Evolutionary conservation across 805 yeast species (phyloP).

Genomic region (Pichia phayaonensis): DNA sequence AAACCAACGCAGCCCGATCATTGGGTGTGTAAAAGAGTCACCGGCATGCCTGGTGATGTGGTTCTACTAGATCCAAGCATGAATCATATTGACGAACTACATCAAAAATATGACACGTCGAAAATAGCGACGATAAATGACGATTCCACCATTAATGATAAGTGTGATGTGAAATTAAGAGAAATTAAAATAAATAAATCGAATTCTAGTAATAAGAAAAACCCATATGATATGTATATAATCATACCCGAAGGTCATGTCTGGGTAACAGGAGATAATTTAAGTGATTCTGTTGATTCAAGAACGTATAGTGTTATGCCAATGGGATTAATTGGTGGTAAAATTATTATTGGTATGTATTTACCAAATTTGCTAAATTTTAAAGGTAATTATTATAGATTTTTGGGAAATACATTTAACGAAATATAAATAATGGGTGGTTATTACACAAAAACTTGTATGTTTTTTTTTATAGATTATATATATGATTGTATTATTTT

Average conservation of each 20-base stretch:
- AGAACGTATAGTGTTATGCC: conserved; percentile 88
- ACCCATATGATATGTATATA: conserved; percentile 44
- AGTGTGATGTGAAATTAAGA: background rate
- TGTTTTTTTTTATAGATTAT: background rate
- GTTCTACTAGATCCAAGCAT: conserved; percentile 75
- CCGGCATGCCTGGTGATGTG: conserved; percentile 94
- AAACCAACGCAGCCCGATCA: conserved; percentile 86
- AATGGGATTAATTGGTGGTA: conserved; percentile 80
- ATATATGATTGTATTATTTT: background rate
- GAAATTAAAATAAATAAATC: conserved; percentile 14
- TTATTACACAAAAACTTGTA: background rate
- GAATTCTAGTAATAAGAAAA: background rate
- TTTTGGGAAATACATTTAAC: conserved; percentile 44
- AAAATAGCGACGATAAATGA: too few species aligned
- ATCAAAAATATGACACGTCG: background rate
- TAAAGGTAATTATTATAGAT: conserved; percentile 47
- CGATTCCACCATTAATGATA: too few species aligned
- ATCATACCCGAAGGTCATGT: conserved; percentile 89
- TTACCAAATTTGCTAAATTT: conserved; percentile 27
- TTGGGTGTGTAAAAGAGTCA: conserved; percentile 84
- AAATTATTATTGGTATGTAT: conserved; percentile 65
- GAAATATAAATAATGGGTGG: conserved; percentile 20
- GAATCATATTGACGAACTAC: conserved; percentile 33
- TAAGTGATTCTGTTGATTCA: conserved; percentile 81
- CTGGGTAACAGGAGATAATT: conserved; percentile 95